Conservation (phyloP, 2,329 filamentous ascomycete species). For the Westerdykella sp. region DNA sequence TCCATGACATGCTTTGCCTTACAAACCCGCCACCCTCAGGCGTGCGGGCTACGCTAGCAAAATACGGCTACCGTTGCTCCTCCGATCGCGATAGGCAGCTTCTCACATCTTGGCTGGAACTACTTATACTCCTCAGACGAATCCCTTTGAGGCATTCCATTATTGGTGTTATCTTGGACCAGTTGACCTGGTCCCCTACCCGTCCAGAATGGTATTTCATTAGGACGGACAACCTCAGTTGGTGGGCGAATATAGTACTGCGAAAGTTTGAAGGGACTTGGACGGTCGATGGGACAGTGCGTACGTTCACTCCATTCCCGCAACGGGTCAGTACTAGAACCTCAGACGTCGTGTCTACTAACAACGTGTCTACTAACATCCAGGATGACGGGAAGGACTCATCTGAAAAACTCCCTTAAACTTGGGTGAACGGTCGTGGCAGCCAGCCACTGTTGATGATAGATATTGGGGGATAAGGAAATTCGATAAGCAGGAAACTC, state of each 20-base stretch:
- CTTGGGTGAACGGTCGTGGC: no score
- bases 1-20: slow-evolving; percentile 8
- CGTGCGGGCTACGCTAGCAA: slow-evolving; percentile 6
- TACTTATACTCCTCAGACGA: slow-evolving; percentile 6
- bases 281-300: slow-evolving; percentile 3
- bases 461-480: no score
- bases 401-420: no score
- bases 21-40: no score
- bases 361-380: no score
- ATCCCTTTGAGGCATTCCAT: slow-evolving; percentile 2
- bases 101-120: slow-evolving; percentile 8
- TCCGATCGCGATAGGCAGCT: slow-evolving; percentile 5
- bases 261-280: slow-evolving; percentile 3
- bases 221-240: no score
- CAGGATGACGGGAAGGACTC: no score
- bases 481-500: no score
- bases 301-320: slow-evolving; percentile 7
- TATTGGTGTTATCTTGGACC: slow-evolving; percentile 5
- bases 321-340: not conserved
- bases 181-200: slow-evolving; percentile 4
- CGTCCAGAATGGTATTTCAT: no score
- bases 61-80: slow-evolving; percentile 7
- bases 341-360: no score
- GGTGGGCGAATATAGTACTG: no score
- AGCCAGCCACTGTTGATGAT: no score